These are phyloP conservation scores for Biancaea sappan DNA, from an alignment of 306 rosid genomes.

Conservation along the genomic window DNA sequence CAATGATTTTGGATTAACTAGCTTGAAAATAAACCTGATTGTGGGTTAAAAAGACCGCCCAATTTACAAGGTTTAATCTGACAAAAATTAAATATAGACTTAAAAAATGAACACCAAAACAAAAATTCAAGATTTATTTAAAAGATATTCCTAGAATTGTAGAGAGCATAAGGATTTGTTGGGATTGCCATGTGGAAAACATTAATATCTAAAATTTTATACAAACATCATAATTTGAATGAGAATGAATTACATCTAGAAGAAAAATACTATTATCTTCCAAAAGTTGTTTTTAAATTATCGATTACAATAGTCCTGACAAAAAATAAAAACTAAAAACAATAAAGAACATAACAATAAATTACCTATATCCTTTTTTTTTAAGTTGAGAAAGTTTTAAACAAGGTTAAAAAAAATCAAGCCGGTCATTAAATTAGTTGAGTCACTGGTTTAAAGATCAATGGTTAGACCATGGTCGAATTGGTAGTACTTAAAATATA, in stretches of 20 bases:
- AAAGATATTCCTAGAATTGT: conserved; percentile 44
- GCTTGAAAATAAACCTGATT: too few relatives aligned
- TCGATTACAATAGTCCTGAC: neutral
- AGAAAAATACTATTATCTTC: neutral
- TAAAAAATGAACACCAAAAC: too few relatives aligned
- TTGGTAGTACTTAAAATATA: too few relatives aligned
- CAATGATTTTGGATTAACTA: conserved; percentile 48
- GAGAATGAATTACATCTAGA: neutral
- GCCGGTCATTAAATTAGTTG: too few relatives aligned
- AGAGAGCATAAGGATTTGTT: conserved; percentile 53
- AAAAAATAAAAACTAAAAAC: neutral
- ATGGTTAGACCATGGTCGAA: too few relatives aligned
- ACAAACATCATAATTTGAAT: neutral
- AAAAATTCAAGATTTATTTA: too few relatives aligned
- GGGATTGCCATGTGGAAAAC: conserved; percentile 48
- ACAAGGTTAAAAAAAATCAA: too few relatives aligned
- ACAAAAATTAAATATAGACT: too few relatives aligned
- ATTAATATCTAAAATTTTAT: neutral
- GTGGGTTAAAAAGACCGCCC: too few relatives aligned
- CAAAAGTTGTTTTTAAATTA: neutral
- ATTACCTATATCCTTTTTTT: neutral
- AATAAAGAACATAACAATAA: neutral
- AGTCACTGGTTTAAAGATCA: too few relatives aligned
- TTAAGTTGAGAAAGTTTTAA: neutral
- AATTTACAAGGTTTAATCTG: too few relatives aligned